Evolutionary conservation across 352 stramenopile species (phyloP).

Genomic region (Globisporangium mamillatum): DNA sequence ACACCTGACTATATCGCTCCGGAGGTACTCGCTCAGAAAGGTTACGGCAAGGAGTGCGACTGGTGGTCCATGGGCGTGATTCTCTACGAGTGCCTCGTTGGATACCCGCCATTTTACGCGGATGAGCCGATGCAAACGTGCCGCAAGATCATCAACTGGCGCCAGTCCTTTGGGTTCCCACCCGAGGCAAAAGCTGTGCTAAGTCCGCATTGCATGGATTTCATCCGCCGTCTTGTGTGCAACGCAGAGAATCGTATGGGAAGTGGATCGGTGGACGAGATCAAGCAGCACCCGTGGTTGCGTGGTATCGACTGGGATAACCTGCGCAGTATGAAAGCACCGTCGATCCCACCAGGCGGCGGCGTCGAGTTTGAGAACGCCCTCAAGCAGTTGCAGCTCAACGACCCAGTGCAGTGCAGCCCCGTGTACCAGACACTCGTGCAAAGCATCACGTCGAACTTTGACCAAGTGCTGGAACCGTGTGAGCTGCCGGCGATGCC

Average conservation of each 20-base stretch:
- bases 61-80: slow-evolving; percentile 99
- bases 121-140: slow-evolving; percentile 95
- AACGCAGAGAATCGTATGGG: slow-evolving; percentile 91
- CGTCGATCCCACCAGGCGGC: slow-evolving; percentile 77
- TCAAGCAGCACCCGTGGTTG: slow-evolving; percentile 97
- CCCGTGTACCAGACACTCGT: slow-evolving; percentile 82
- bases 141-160: slow-evolving; percentile 87
- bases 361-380: slow-evolving; percentile 85
- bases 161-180: slow-evolving; percentile 67
- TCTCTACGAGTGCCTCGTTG: slow-evolving; percentile 97
- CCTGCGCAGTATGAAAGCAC: slow-evolving; percentile 70
- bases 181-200: slow-evolving; percentile 40
- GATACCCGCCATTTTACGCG: slow-evolving; percentile 98
- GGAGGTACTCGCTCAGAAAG: slow-evolving; percentile 92
- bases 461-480: slow-evolving; percentile 94
- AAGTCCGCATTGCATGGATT: slow-evolving; percentile 80
- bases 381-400: slow-evolving; percentile 85
- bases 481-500: slow-evolving; percentile 31
- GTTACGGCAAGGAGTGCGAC: slow-evolving; percentile 90
- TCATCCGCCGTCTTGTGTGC: slow-evolving; percentile 88
- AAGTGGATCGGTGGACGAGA: slow-evolving; percentile 89
- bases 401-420: slow-evolving; percentile 35
- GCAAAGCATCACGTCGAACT: slow-evolving; percentile 90
- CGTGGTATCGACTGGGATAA: slow-evolving; percentile 87
- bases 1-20: slow-evolving; percentile 98